Conservation (phyloP, 768 basidiomycete genomes). For the Mycena olivaceomarginata region DNA sequence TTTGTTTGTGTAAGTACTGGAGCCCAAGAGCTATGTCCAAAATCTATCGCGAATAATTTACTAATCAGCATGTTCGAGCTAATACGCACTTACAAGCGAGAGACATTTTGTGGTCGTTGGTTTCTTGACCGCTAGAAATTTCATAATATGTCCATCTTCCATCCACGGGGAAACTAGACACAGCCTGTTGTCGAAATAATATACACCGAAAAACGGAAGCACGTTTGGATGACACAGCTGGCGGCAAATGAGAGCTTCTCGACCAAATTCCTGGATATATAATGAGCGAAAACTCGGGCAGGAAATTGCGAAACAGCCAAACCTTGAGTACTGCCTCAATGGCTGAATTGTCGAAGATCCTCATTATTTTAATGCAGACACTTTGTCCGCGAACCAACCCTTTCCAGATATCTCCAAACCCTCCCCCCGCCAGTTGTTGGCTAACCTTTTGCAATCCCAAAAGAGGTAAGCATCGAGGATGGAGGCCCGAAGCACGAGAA, state of each 20-base stretch:
- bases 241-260: slow-evolving; percentile 47
- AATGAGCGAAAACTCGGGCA: neutral
- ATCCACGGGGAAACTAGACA: slow-evolving; percentile 55
- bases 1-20: slow-evolving; percentile 37
- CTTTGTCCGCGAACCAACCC: no score
- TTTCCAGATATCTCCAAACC: no score
- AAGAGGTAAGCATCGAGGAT: no score
- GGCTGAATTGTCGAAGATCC: slow-evolving; percentile 5
- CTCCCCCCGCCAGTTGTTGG: no score
- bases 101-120: neutral
- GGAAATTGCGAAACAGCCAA: no score
- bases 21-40: slow-evolving; percentile 40
- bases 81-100: slow-evolving; percentile 10
- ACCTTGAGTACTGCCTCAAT: no score
- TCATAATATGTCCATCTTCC: slow-evolving; percentile 50
- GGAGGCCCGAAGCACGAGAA: no score
- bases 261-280: slow-evolving; percentile 19
- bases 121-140: slow-evolving; percentile 32
- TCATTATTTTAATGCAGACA: slow-evolving; percentile 43
- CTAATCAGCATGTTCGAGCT: no score
- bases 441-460: no score
- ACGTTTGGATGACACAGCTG: slow-evolving; percentile 46
- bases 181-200: slow-evolving; percentile 37
- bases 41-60: slow-evolving; percentile 10
- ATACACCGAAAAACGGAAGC: slow-evolving; percentile 47